A percentile compares a stretch with the other conserved stretches of the same genome.
These are phyloP conservation scores for Helicocarpus griseus DNA, from an alignment of 2,329 filamentous ascomycete species.

Conservation along the genomic window DNA sequence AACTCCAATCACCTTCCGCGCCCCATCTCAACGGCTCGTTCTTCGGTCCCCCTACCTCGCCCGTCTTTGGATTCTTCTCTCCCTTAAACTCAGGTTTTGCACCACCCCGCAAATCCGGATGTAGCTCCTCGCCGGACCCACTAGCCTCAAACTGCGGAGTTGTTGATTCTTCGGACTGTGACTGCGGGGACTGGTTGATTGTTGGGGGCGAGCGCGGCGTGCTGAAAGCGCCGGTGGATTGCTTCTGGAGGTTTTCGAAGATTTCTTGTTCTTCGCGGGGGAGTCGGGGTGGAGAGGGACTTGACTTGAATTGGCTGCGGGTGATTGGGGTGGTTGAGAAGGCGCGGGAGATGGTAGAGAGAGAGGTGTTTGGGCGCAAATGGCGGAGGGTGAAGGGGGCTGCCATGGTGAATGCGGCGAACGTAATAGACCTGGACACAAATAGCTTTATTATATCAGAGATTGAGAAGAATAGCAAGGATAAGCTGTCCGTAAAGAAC, in stretches of 20 bases:
- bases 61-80: slow-evolving; percentile 83
- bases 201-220: slow-evolving; percentile 42
- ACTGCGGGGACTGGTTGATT: slow-evolving; percentile 42
- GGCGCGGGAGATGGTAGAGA: background rate
- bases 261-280: slow-evolving; percentile 82
- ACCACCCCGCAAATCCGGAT: slow-evolving; percentile 63
- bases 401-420: background rate
- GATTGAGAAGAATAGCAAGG: background rate
- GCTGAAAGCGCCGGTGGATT: slow-evolving; percentile 67
- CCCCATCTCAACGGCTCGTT: slow-evolving; percentile 93
- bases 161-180: slow-evolving; percentile 24
- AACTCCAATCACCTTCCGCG: slow-evolving; percentile 70
- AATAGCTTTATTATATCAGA: background rate
- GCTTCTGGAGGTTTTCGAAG: slow-evolving; percentile 75
- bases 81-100: slow-evolving; percentile 87
- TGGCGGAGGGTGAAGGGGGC: background rate
- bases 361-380: background rate
- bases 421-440: too few species aligned
- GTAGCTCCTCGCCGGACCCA: slow-evolving; percentile 44
- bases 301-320: slow-evolving; percentile 24
- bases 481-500: background rate
- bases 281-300: slow-evolving; percentile 72
- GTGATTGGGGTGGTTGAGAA: background rate
- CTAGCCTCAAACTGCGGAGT: slow-evolving; percentile 19
- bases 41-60: slow-evolving; percentile 93